phyloP scores from a whole-genome alignment of 192 early-diverging fungal genomes.

The Linnemannia schmuckeri region DNA sequence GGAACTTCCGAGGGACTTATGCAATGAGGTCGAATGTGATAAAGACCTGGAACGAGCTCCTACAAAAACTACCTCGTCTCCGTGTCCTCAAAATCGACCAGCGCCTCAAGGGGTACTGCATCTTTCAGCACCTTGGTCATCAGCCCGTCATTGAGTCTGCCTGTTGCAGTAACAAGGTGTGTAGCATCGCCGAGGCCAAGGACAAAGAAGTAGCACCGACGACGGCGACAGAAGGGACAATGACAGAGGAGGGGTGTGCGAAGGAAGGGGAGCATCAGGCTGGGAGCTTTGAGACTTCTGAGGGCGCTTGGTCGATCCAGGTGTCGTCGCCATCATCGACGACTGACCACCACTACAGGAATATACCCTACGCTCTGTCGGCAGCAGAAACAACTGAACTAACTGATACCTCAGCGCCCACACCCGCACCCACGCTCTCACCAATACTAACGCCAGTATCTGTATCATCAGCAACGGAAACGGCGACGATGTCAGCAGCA shows the following conservation, averaged over 20 bases:
- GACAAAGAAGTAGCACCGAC: too few relatives aligned
- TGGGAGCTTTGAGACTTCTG: not conserved
- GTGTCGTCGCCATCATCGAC: not conserved
- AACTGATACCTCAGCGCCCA: not conserved
- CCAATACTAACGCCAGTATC: not conserved
- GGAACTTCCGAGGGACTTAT: not conserved
- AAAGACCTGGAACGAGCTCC: constrained; percentile 20
- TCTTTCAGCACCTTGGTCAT: constrained; percentile 33
- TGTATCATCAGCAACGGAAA: not conserved
- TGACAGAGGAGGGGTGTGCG: not conserved
- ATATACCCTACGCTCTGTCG: not conserved
- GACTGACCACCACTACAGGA: not conserved
- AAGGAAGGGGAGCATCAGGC: not conserved
- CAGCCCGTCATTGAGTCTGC: not conserved
- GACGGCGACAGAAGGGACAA: not conserved
- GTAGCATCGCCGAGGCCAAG: too few relatives aligned
- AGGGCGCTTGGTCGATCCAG: not conserved
- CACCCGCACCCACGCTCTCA: not conserved
- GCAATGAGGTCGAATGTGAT: not conserved
- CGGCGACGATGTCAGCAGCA: not conserved
- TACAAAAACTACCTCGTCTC: constrained; percentile 14
- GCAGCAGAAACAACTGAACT: not conserved
- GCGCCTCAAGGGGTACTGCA: constrained; percentile 11
- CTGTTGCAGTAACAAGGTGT: not conserved
- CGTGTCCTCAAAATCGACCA: constrained; percentile 31